A percentile compares a stretch with the other conserved stretches of the same genome.
These are phyloP conservation scores for Botrytis pseudocinerea DNA, from an alignment of 2,329 filamentous ascomycete species.

Conservation along the genomic window DNA sequence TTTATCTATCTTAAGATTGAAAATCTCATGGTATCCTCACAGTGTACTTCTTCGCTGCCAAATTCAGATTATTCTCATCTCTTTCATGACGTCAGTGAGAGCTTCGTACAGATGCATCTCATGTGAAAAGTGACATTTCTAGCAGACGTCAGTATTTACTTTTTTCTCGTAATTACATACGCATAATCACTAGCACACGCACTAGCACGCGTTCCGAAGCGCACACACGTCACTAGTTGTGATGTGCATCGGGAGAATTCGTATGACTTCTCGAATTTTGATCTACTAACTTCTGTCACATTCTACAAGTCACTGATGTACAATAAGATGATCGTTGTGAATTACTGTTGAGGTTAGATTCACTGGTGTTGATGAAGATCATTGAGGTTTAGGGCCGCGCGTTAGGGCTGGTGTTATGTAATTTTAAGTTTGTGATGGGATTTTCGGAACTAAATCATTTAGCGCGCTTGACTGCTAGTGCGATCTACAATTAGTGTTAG, in stretches of 20 bases:
- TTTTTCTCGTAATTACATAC: background rate
- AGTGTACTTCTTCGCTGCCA: background rate
- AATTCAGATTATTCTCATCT: background rate
- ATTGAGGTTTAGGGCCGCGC: background rate
- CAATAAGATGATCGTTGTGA: accelerated
- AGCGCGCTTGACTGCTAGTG: background rate
- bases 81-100: background rate
- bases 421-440: background rate
- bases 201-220: background rate
- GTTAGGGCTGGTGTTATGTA: background rate
- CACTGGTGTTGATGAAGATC: background rate
- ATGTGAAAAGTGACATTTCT: background rate
- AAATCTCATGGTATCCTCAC: background rate
- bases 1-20: background rate
- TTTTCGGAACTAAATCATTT: background rate
- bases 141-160: background rate
- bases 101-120: background rate
- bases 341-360: background rate
- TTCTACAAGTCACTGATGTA: background rate
- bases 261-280: background rate
- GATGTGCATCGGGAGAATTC: background rate
- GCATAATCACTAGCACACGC: background rate
- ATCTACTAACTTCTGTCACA: background rate
- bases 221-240: background rate
- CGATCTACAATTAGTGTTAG: background rate